Base-by-base conservation (phyloP, 2,329 filamentous ascomycete genomes). In the Aspergillus phoenicis region DNA sequence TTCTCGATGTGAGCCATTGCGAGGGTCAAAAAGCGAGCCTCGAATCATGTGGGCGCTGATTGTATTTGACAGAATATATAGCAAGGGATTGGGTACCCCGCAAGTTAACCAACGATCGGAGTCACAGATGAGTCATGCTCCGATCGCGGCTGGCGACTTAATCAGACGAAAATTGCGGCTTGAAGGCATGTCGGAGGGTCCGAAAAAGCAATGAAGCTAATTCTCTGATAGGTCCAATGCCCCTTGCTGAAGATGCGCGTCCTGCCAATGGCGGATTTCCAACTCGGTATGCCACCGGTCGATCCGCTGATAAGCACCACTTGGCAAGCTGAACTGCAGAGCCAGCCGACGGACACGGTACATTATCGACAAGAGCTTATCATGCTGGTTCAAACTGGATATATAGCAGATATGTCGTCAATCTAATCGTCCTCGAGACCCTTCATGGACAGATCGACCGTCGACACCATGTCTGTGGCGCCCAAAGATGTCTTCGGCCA, bases 401-500 rank as follows among this genome's bases (percentile, higher is more conserved):
- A 51, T 51, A 51, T 51, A 51, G 47, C 41, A 45, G 17, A 15
- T 17, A 17, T 26, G 11, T 33, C 8, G 26, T 51, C 47, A 17
- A 28, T 30, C 26, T 10, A 3, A 20, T 51, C 47, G 26, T 2
- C n/a, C 24, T 51, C n/a, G 5, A 17, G 4, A 3, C 8, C 26
- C 47, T 28, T 28, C 8, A 49, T 3, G 15, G 6, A 33, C 26
- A 5, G 26, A 24, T 5, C 28, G 33, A n/a, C 26, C 20, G 3
- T 13, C 13, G 22, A 4, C 24, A 20, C 8, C 38, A 45, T 55
- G 52, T 26, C 38, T 55, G 52, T 33, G n/a, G 10, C 52, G 28
- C 52, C 47, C 24, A 63, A 63, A 41, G 53, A 61, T 33, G 59
- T 56, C 30, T 63, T 66, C 41, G 52, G 57, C 20, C 33, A 43